Conservation (phyloP, 2,329 filamentous ascomycete species). For the Arthrobotrys megalospora region DNA sequence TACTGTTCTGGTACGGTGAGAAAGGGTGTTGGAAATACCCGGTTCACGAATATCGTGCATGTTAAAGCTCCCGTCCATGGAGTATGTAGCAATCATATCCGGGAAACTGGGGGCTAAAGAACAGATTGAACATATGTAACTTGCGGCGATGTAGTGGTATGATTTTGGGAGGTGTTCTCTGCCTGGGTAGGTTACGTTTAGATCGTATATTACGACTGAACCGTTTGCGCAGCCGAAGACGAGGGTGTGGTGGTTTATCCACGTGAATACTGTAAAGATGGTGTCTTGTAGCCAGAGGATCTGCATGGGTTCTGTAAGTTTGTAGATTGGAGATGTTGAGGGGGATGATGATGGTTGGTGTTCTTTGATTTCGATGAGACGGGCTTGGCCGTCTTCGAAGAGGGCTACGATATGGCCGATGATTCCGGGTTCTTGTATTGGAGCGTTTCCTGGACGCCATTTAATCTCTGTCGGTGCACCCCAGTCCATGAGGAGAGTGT, state of each 20-base stretch:
- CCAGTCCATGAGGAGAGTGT: conserved; percentile 70
- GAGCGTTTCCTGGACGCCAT: conserved; percentile 69
- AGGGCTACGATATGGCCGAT: conserved; percentile 70
- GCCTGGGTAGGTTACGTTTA: conserved; percentile 53
- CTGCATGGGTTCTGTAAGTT: conserved; percentile 69
- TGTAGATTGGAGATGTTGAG: conserved; percentile 66
- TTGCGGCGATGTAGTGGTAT: conserved; percentile 68
- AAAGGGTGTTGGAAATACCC: conserved; percentile 66
- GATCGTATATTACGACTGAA: conserved; percentile 69
- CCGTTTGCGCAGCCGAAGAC: conserved; percentile 70
- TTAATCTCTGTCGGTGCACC: conserved; percentile 69
- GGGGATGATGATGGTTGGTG: conserved; percentile 66
- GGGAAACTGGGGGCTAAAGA: conserved; percentile 71
- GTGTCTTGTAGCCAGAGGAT: conserved; percentile 48
- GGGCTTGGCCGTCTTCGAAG: conserved; percentile 70
- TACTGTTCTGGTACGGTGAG: conserved; percentile 52
- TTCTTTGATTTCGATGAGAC: conserved; percentile 66
- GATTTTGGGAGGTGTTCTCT: conserved; percentile 67
- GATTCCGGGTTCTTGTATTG: conserved; percentile 59
- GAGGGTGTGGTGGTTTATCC: conserved; percentile 70
- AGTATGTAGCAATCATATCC: conserved; percentile 68
- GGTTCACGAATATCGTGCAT: conserved; percentile 70
- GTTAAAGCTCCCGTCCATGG: conserved; percentile 69
- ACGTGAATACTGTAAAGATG: conserved; percentile 68
- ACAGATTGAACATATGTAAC: conserved; percentile 69